Evolutionary conservation across 2,329 filamentous ascomycete genomes (phyloP).

Genomic region (Lasiodiplodia sp.): DNA sequence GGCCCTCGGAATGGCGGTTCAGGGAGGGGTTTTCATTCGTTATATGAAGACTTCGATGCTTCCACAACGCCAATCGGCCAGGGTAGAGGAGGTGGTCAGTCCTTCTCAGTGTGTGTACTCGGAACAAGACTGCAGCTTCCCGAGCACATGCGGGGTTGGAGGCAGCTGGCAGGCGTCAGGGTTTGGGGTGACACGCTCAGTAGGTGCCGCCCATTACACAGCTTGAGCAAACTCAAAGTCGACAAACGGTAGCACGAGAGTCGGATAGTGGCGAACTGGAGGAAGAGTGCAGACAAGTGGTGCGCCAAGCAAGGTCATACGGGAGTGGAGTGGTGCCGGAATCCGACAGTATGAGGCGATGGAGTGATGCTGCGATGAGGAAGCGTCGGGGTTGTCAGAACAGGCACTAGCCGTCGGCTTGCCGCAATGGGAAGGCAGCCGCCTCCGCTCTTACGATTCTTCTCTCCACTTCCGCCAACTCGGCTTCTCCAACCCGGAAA

Average conservation of each 20-base stretch:
- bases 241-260: not conserved
- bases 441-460: not conserved
- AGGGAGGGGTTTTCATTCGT: not conserved
- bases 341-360: not conserved
- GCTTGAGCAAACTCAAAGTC: not conserved
- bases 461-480: not conserved
- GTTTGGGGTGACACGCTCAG: not conserved
- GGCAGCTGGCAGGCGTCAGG: not conserved
- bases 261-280: not conserved
- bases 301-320: not conserved
- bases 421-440: conserved; percentile 6
- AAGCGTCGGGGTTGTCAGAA: conserved; percentile 1
- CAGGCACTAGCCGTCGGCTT: conserved; percentile 14
- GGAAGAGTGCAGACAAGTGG: not conserved
- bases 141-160: not conserved
- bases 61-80: not conserved
- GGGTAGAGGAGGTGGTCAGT: not conserved
- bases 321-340: not conserved
- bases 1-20: not conserved
- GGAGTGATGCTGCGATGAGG: not conserved
- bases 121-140: conserved; percentile 3
- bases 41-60: not conserved
- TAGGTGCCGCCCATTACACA: not conserved
- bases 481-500: not conserved
- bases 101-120: not conserved